Base-by-base conservation (phyloP, 2,329 filamentous ascomycete genomes). In the Fusarium bactridioides region DNA sequence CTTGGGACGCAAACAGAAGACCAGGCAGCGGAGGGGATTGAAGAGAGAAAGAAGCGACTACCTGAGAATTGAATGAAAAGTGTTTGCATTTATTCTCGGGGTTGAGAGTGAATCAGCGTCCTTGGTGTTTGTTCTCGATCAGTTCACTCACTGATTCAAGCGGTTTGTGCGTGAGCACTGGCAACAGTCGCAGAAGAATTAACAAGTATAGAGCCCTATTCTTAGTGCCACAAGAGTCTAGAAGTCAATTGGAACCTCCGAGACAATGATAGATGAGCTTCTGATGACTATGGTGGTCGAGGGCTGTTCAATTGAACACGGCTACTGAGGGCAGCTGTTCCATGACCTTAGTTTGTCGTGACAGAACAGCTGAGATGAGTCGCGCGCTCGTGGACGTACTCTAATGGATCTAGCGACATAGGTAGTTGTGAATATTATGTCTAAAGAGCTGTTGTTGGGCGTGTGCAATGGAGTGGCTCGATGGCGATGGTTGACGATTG, bases 391-490 rank as follows among this genome's bases (percentile, higher is more conserved):
- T 25, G 10, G 4, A 13, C 10, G 10, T 10, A 16, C 1, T 47
- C 1, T 6, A 9, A 18, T 11, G 8, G 10, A 3, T 1, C 7
- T 10, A 18, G 54, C 10, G 54, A 48, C 15, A 35, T 23, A 8
- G 4, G 0, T 0, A 1, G 48, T 18, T 12, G 1, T 1, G 7
- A 11, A 5, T 1, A 7, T 0, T 0, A 35, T 3, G 18, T 19
- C 4, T 16, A 50, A 15, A 6, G 13, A 58, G 40, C 19, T 6
- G 5, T 33, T 1, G 29, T 25, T 50, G 23, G 7, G n/a, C 9
- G 21, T 5, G 8, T 10, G 55, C 5, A 8, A 23, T 12, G 23
- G 21, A n/a, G 15, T 58, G 41, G 21, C 37, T 50, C 10, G 54
- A 35, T n/a, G 21, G 11, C 1, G 18, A 19, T 13, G 8, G 1